Evolutionary conservation across 345 rosid species (phyloP), one percentile per base, ranked within the genome.

Genomic region (Stellera chamaejasme): DNA sequence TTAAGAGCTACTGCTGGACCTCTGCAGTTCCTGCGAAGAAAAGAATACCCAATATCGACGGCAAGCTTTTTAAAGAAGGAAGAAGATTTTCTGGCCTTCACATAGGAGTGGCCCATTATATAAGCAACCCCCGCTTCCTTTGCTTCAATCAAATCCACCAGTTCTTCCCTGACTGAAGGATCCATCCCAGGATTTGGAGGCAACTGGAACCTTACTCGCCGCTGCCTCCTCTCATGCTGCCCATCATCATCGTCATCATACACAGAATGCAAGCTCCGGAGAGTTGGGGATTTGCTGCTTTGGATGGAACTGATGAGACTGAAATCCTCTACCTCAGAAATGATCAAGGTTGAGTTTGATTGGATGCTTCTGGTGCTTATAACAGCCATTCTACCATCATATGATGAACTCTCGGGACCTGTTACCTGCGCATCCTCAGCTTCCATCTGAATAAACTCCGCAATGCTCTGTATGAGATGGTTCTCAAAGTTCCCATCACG

Each of bases 371-470:
- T 66, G 51, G 83, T 80, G 67, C 98, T 87, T 73, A 87, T 78
- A 50, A 91, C 95, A 13, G 96, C 98, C 96, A 91, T 85, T 63
- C 98, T 82, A 52, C 98, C 95, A 52, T 91, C 98, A 63, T 78
- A 77, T 13, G 83, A 75, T 43, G 85, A 75, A 60, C 71, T 58
- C 71, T 91, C 98, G 0, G 83, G 71, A 45, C 73, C 69, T 6
- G 71, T 59, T 54, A 73, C 63, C 50, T 82, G 89, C 15, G 85
- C 72, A 13, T 87, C 90, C 15, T 72, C 87, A 42, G 96, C 88
- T 70, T 88, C 98, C 96, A 84, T 88, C 75, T 82, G 93, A 58
- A 92, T 85, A 75, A 92, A 92, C 82, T 92, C 98, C 0, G 93
- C 95, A 71, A 88, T 92, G 88, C 90, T 85, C 58, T 81, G 85